These are phyloP conservation scores for Neoascochyta sp. DNA, from an alignment of 2,329 filamentous ascomycete species.

Conservation along the genomic window DNA sequence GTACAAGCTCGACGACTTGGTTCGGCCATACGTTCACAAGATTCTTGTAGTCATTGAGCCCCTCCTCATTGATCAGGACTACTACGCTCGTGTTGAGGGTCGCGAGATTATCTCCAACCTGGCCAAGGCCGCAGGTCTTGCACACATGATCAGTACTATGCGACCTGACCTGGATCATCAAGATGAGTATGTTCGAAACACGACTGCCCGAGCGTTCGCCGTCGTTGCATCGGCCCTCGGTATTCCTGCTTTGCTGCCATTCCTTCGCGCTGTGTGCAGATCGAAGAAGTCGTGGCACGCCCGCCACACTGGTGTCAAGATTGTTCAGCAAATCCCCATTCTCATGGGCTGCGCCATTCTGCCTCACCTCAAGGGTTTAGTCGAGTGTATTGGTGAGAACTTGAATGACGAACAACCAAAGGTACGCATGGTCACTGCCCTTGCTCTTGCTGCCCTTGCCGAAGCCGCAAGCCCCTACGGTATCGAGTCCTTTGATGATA, in stretches of 20 bases:
- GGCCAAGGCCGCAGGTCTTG: slow-evolving; percentile 90
- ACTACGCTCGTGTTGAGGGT: slow-evolving; percentile 96
- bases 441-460: slow-evolving; percentile 90
- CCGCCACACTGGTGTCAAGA: slow-evolving; percentile 96
- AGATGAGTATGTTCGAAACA: slow-evolving; percentile 97
- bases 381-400: slow-evolving; percentile 94
- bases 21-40: slow-evolving; percentile 95
- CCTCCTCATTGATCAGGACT: slow-evolving; percentile 98
- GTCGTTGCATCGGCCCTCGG: slow-evolving; percentile 95
- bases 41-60: slow-evolving; percentile 98
- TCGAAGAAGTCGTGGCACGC: slow-evolving; percentile 99
- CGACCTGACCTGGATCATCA: slow-evolving; percentile 97
- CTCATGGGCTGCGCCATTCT: slow-evolving; percentile 97
- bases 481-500: slow-evolving; percentile 98
- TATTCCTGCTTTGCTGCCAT: slow-evolving; percentile 90
- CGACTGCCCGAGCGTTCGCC: slow-evolving; percentile 92
- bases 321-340: slow-evolving; percentile 97
- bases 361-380: slow-evolving; percentile 89
- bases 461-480: slow-evolving; percentile 97
- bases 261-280: slow-evolving; percentile 90
- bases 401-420: slow-evolving; percentile 98
- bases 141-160: slow-evolving; percentile 99
- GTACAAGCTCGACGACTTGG: slow-evolving; percentile 96
- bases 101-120: slow-evolving; percentile 98
- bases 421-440: slow-evolving; percentile 89